phyloP scores from a whole-genome alignment of 208 protist species.

The Leishmania turanica region DNA sequence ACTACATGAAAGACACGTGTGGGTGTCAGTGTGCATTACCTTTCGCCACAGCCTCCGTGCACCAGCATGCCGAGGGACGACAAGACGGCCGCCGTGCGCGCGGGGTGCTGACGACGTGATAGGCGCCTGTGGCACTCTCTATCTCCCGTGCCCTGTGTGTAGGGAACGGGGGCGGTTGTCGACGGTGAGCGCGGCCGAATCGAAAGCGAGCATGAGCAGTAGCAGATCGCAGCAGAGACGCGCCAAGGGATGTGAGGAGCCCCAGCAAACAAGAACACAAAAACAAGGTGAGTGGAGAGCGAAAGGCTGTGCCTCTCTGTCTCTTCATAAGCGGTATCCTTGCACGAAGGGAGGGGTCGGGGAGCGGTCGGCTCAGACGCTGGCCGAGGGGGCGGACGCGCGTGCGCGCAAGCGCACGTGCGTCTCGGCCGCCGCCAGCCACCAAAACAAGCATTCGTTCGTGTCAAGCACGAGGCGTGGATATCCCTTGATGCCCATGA shows the following conservation, averaged over 20 bases:
- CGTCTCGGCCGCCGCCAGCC: constrained; percentile 50
- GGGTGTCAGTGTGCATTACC: background rate
- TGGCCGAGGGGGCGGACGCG: background rate
- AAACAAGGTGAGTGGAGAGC: background rate
- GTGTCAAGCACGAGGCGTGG: constrained; percentile 41
- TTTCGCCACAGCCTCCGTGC: background rate
- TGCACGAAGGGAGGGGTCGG: too few relatives aligned
- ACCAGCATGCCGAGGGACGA: background rate
- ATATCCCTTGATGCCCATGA: constrained; percentile 42
- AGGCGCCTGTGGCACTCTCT: background rate
- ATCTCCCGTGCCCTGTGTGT: too few relatives aligned
- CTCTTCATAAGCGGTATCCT: background rate
- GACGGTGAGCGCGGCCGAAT: background rate
- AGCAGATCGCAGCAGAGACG: constrained; percentile 14
- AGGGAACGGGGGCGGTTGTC: background rate
- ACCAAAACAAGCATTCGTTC: constrained; percentile 69
- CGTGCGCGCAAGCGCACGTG: constrained; percentile 39
- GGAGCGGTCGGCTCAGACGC: background rate
- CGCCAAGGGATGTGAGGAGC: background rate
- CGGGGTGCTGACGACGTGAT: background rate
- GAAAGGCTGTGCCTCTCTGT: background rate
- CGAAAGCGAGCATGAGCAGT: background rate
- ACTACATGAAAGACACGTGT: background rate
- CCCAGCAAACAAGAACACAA: background rate
- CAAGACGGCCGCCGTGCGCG: background rate